phyloP scores from a whole-genome alignment of 2,329 filamentous ascomycete genomes.

The Helotiales sp. region DNA sequence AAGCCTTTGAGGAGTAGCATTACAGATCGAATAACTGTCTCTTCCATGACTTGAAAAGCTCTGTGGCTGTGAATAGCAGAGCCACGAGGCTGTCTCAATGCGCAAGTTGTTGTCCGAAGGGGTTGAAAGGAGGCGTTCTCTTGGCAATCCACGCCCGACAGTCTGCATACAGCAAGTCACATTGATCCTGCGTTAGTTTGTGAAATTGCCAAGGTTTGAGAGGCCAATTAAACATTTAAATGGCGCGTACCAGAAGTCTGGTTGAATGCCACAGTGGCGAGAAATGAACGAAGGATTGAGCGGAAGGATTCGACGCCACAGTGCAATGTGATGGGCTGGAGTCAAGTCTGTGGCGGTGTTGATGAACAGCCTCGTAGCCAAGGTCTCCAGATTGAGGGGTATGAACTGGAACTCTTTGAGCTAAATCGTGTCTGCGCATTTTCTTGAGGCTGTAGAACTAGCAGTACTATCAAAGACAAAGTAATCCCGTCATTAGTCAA shows the following conservation, averaged over 20 bases:
- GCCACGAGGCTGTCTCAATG: not conserved
- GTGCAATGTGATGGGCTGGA: not conserved
- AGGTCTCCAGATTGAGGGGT: no score
- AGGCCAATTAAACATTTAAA: not conserved
- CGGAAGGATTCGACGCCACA: not conserved
- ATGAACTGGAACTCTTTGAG: no score
- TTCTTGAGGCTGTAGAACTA: no score
- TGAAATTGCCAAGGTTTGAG: not conserved
- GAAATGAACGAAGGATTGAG: not conserved
- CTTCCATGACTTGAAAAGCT: not conserved
- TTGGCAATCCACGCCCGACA: not conserved
- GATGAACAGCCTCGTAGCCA: not conserved
- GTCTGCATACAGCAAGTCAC: not conserved
- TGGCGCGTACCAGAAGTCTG: not conserved
- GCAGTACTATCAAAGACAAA: no score
- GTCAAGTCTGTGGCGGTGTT: not conserved
- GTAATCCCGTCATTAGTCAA: no score
- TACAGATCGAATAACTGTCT: not conserved
- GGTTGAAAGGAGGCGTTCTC: not conserved
- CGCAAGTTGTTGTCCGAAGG: not conserved
- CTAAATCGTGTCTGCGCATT: no score
- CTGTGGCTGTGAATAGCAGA: not conserved
- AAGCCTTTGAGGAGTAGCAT: not conserved
- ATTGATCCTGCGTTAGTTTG: no score
- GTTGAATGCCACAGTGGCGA: not conserved